phyloP scores from a whole-genome alignment of 306 rosid genomes.

The Quercus aquifolioides region DNA sequence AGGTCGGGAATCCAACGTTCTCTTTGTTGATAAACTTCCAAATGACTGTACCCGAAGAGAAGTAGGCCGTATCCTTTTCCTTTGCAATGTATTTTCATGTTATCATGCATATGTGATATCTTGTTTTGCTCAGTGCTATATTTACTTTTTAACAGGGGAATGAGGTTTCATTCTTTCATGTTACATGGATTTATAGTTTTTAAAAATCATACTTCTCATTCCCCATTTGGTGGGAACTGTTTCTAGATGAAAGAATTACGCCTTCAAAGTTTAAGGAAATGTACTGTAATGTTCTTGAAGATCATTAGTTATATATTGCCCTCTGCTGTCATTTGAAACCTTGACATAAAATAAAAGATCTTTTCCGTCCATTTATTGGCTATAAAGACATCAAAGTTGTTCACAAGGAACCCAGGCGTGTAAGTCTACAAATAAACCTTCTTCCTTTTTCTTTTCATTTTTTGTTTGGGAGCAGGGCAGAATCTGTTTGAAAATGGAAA shows the following conservation, averaged over 20 bases:
- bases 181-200: not conserved
- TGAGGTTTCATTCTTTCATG: no score
- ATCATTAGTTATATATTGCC: constrained; percentile 12
- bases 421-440: constrained; percentile 37
- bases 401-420: constrained; percentile 86
- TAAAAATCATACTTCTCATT: not conserved
- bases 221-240: not conserved
- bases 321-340: constrained; percentile 35
- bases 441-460: not conserved
- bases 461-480: not conserved
- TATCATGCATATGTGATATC: not conserved
- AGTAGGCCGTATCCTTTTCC: constrained; percentile 84
- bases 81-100: not conserved
- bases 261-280: constrained; percentile 17
- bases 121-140: not conserved
- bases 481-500: not conserved
- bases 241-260: not conserved
- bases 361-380: constrained; percentile 82
- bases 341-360: constrained; percentile 52
- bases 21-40: constrained; percentile 75
- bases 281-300: constrained; percentile 11
- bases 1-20: constrained; percentile 53
- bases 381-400: constrained; percentile 64
- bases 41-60: constrained; percentile 83
- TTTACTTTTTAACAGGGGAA: not conserved